Evolutionary conservation across 208 protist genomes (phyloP), one percentile per base, ranked within the genome.

Genomic region (Acanthamoeba castellanii): DNA sequence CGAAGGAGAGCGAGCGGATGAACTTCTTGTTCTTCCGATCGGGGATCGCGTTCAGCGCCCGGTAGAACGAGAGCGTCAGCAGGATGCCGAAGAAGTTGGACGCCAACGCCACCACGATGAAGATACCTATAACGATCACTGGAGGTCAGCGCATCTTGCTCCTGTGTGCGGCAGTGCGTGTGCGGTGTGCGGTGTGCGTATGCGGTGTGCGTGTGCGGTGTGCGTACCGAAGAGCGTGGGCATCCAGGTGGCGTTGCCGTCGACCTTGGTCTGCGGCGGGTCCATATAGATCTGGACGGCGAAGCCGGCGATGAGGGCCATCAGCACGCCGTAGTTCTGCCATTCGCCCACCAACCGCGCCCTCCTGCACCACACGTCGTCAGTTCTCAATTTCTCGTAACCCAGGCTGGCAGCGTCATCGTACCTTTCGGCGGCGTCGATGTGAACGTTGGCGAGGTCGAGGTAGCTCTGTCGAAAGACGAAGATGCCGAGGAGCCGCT

Each of bases 291-390:
- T 66, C 59, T 55, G 59, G 20, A 78, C 70, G n/a, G 70, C 70
- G 30, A 78, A 78, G 37, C 70, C 70, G 30, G 70, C 70, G 20
- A 78, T 78, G 70, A 78, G 70, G 30, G 70, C 20, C 70, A 78
- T 78, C 70, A 78, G 37, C n/a, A 78, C 70, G 70, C 70, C 70
- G n/a, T 78, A 78, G 70, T 78, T 78, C 32, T 78, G 70, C 70
- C 70, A 78, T 22, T 78, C 70, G n/a, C 70, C 70, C 37, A 78
- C 70, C 3, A 78, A n/a, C 30, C 70, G 70, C n/a, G 70, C 30
- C 20, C 70, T 3, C 66, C 66, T 72, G 16, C 50, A 55, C 50
- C 9, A 55, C 50, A 4, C 22, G 8, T 37, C 37, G 37, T 37
- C 37, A 37, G 37, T 37, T 37, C 37, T 3, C 37, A 3, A 3